These are phyloP conservation scores for Gomphus sp. DNA, from an alignment of 1,284 basidiomycete species.

Conservation along the genomic window DNA sequence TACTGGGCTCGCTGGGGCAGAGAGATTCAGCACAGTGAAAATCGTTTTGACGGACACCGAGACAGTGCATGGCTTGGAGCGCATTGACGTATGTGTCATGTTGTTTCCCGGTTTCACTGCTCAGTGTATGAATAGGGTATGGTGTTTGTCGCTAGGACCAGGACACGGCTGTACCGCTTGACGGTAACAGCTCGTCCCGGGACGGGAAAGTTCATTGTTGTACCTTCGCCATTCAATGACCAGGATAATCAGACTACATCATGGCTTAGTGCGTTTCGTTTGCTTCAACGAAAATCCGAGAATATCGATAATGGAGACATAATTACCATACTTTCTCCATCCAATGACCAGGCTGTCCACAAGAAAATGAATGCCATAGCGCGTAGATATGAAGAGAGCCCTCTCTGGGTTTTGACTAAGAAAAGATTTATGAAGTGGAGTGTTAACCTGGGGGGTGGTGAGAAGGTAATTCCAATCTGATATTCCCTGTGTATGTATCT, in stretches of 20 bases:
- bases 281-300: neutral
- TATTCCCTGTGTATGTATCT: neutral
- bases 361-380: neutral
- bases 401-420: slow-evolving; percentile 13
- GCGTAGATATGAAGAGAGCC: neutral
- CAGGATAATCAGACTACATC: neutral
- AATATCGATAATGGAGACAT: slow-evolving; percentile 1
- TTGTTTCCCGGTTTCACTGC: neutral
- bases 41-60: slow-evolving; percentile 50
- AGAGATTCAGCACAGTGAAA: slow-evolving; percentile 45
- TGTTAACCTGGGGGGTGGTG: slow-evolving; percentile 45
- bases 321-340: neutral
- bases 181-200: slow-evolving; percentile 7
- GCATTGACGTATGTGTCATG: slow-evolving; percentile 46
- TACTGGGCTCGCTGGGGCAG: slow-evolving; percentile 73
- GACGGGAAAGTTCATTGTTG: slow-evolving; percentile 3
- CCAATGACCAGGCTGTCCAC: neutral
- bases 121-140: neutral
- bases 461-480: slow-evolving; percentile 55
- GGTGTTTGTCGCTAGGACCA: slow-evolving; percentile 5
- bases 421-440: slow-evolving; percentile 13
- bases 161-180: slow-evolving; percentile 4
- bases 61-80: slow-evolving; percentile 52
- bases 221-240: slow-evolving; percentile 4
- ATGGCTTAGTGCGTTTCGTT: slow-evolving; percentile 2